A percentile compares a stretch with the other conserved stretches of the same genome.
phyloP scores from a whole-genome alignment of 2,329 filamentous ascomycete genomes.

The Fusarium odoratissimum region DNA sequence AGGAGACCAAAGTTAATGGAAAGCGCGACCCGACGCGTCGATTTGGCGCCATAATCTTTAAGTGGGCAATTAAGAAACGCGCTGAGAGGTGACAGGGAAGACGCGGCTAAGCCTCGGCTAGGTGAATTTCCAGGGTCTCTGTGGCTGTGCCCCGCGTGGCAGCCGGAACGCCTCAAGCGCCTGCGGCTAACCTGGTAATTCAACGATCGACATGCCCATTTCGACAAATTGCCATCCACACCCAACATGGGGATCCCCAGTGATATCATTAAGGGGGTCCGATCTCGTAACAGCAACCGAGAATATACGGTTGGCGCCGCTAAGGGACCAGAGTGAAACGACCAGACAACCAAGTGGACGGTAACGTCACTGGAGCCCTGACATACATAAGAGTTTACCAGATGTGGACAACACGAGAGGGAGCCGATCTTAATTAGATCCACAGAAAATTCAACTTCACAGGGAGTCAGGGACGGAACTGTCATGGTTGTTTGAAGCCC shows the following conservation, averaged over 20 bases:
- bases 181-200: conserved; percentile 37
- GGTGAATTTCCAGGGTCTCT: not conserved
- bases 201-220: conserved; percentile 30
- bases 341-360: not conserved
- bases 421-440: conserved; percentile 32
- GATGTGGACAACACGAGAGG: conserved; percentile 29
- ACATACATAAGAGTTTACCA: conserved; percentile 6
- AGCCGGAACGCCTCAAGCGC: conserved; percentile 14
- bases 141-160: conserved; percentile 31
- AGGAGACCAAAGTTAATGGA: conserved; percentile 16
- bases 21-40: conserved; percentile 49
- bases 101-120: conserved; percentile 33
- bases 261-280: conserved; percentile 33
- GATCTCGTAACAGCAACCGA: conserved; percentile 17
- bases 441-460: conserved; percentile 16
- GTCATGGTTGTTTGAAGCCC: conserved; percentile 18
- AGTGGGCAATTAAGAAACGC: conserved; percentile 33
- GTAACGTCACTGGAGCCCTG: conserved; percentile 38
- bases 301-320: conserved; percentile 15
- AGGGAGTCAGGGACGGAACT: not conserved
- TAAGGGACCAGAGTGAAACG: conserved; percentile 7
- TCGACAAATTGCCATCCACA: conserved; percentile 31
- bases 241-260: conserved; percentile 36
- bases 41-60: conserved; percentile 45
- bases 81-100: not conserved